These are phyloP conservation scores for Microdochium nivale DNA, from an alignment of 2,329 filamentous ascomycete genomes.

Conservation along the genomic window DNA sequence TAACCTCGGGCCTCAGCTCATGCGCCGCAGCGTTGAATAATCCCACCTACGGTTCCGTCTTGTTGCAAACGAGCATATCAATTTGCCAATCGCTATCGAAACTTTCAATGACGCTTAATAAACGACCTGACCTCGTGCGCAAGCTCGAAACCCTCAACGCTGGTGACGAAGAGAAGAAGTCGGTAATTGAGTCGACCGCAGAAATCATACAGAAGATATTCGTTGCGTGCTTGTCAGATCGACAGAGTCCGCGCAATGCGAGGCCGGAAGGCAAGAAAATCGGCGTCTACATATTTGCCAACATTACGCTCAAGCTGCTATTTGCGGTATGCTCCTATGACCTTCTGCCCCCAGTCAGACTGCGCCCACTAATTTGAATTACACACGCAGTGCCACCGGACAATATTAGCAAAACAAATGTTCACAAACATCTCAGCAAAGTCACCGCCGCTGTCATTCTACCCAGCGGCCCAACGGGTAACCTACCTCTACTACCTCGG, in stretches of 20 bases:
- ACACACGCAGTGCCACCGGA: constrained; percentile 59
- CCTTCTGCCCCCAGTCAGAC: neutral
- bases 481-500: constrained; percentile 94
- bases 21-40: constrained; percentile 77
- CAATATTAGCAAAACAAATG: constrained; percentile 76
- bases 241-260: constrained; percentile 56
- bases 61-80: constrained; percentile 76
- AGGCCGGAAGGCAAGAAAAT: constrained; percentile 75
- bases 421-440: constrained; percentile 81
- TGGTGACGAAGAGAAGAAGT: constrained; percentile 62
- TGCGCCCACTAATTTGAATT: constrained; percentile 4
- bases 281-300: constrained; percentile 87
- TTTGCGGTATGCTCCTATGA: constrained; percentile 55
- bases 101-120: constrained; percentile 77
- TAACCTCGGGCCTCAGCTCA: constrained; percentile 43
- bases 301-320: constrained; percentile 79
- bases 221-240: constrained; percentile 79
- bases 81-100: constrained; percentile 73
- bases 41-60: constrained; percentile 67
- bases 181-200: constrained; percentile 77
- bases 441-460: constrained; percentile 71
- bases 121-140: constrained; percentile 66
- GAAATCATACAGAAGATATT: constrained; percentile 89
- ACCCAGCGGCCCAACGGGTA: constrained; percentile 78
- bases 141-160: constrained; percentile 45